Evolutionary conservation across 2,329 filamentous ascomycete species (phyloP), one percentile per base, ranked within the genome.

Genomic region (Colletotrichum spaethianum): DNA sequence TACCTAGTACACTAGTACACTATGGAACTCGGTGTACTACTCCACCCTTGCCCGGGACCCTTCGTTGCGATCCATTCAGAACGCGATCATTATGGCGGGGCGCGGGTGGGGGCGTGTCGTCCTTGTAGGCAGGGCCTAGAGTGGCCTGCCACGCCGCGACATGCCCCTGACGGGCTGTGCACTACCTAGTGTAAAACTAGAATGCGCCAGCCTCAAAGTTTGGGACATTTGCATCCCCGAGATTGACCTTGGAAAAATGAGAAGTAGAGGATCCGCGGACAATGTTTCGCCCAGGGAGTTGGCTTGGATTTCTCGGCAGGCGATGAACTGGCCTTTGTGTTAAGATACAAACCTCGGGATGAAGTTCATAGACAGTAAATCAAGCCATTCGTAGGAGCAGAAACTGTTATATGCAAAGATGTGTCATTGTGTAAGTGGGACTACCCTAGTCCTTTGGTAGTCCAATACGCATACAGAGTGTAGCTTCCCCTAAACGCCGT

Each of bases 51-150:
- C 42, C 42, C 42, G 42, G 42, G 5, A n/a, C 18, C 20, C n/a
- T 46, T 46, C 11, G 20, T 23, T 9, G 26, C 36, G 36, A 20
- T 26, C 55, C 55, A 71, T 62, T 50, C 56, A 52, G 7, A 56
- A 46, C 50, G 55, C 48, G 44, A n/a, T n/a, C n/a, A n/a, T 42
- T 33, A 28, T 28, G 52, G 26, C 26, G 40, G 55, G 55, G n/a
- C 16, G 33, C 4, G 7, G 4, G 63, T 62, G 68, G 68, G 50
- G 26, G n/a, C n/a, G n/a, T 26, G 4, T 7, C 14, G 31, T n/a
- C 40, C 50, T 18, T 20, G 44, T 52, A 3, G 33, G 33, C 60
- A 52, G 60, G 60, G 23, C 44, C 40, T 28, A 14, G 36, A 14
- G n/a, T 12, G 28, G 44, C 44, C 44, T 61, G 57, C 42, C 40